A percentile compares a stretch with the other conserved stretches of the same genome.
These are phyloP conservation scores for Malus sieversii DNA, from an alignment of 306 rosid species.

Conservation along the genomic window DNA sequence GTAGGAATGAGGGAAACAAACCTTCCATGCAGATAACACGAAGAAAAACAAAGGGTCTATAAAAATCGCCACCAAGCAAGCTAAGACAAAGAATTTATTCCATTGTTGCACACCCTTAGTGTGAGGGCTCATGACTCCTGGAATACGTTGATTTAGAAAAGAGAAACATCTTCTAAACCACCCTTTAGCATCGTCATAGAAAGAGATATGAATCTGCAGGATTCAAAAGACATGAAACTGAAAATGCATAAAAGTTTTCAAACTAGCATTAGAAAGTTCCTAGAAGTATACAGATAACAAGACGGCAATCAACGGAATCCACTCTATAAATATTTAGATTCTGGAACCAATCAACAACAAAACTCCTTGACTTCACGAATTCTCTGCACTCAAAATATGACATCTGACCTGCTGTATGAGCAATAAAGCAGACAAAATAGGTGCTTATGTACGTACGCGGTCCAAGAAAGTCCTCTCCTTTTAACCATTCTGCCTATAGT, in stretches of 20 bases:
- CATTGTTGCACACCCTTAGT: constrained; percentile 39
- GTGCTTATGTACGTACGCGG: no score
- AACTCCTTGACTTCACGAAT: background rate
- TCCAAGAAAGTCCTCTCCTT: no score
- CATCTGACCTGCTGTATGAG: background rate
- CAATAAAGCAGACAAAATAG: no score
- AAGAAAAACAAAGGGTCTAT: constrained; percentile 59
- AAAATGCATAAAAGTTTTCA: background rate
- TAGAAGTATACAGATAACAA: background rate
- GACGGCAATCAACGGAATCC: background rate
- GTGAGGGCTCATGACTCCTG: constrained; percentile 56
- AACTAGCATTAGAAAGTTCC: background rate
- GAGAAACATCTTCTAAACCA: constrained; percentile 24
- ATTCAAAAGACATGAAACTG: constrained; percentile 2
- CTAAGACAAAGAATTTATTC: constrained; percentile 42
- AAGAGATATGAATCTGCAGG: constrained; percentile 38
- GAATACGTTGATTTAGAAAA: constrained; percentile 28
- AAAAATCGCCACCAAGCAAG: constrained; percentile 41
- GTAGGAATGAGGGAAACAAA: background rate
- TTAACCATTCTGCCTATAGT: no score
- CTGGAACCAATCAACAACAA: background rate
- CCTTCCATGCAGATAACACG: constrained; percentile 32
- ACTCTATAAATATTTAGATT: no score
- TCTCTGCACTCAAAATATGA: background rate
- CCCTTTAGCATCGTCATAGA: constrained; percentile 48